Base-by-base conservation (phyloP, 371 early-diverging fungal species). In the Batkoa obscura region DNA sequence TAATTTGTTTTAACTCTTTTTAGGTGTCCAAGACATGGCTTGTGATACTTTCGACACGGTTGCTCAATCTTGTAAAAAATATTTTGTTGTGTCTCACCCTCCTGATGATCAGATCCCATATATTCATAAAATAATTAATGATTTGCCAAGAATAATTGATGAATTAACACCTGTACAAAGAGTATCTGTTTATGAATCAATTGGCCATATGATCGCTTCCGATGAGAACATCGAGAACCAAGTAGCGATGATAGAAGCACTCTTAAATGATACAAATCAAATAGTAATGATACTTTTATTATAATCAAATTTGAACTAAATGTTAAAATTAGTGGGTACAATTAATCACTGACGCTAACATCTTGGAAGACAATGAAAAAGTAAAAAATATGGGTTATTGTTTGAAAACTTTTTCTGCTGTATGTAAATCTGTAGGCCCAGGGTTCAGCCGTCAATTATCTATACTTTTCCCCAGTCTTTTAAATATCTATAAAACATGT, bases 41-140 rank as follows among this genome's bases (percentile, higher is more conserved):
- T 99, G 99, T 70, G 99, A 99, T 68, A 98, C 99, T 1, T 98
- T 99, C 68, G 91, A 94, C 61, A 97, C 92, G 66, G 98, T 99
- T 64, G 76, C 94, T 13, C 90, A 94, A 64, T 95, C 95, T 66
- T 95, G 97, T 71, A 84, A 84, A 45, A 80, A 88, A 30, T 94
- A 98, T 63, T 97, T 98, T 75, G 84, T 94, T 32, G 58, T 71
- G 2, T 61, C 64, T 2, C 88, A 88, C 67, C 92, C 93, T 66
- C 68, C 76, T 8, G 86, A 85, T 32, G 96, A 95, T 66, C 59
- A 69, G 8, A 67, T 67, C 59, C 23, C 23, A 23, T 92, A 95
- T 62, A 90, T 96, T 57, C 93, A 94, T 41, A 94, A 94, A 62
- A 94, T 98, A 55, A 68, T 96, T 30, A 71, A 68, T 37, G 75